Evolutionary conservation across 2,329 filamentous ascomycete species (phyloP).

Genomic region (Biscogniauxia sp.): DNA sequence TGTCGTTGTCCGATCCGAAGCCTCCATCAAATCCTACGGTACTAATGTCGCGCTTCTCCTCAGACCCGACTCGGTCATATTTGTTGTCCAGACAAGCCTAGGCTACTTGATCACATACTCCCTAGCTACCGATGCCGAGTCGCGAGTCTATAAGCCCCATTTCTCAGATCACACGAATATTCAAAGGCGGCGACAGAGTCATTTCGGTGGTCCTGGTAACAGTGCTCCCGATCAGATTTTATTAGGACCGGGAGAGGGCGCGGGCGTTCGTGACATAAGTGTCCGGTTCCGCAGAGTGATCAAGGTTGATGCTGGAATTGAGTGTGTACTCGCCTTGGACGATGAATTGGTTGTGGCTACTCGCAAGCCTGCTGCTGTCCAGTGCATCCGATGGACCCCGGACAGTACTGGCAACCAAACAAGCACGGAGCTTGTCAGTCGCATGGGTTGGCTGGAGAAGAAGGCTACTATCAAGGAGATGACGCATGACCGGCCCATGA

Average conservation of each 20-base stretch:
- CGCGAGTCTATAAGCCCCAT: slow-evolving; percentile 79
- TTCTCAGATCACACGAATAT: slow-evolving; percentile 68
- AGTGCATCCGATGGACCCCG: slow-evolving; percentile 93
- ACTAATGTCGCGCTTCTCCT: slow-evolving; percentile 81
- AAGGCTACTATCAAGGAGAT: slow-evolving; percentile 77
- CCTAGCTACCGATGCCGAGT: slow-evolving; percentile 77
- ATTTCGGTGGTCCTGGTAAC: slow-evolving; percentile 55
- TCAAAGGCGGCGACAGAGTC: slow-evolving; percentile 60
- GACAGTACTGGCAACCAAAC: slow-evolving; percentile 81
- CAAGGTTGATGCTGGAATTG: slow-evolving; percentile 93
- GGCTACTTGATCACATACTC: slow-evolving; percentile 96
- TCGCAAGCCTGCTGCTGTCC: slow-evolving; percentile 85
- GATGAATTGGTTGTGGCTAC: slow-evolving; percentile 93
- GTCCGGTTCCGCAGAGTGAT: slow-evolving; percentile 97
- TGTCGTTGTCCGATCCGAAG: slow-evolving; percentile 75
- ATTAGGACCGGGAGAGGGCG: slow-evolving; percentile 77
- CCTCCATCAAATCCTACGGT: slow-evolving; percentile 80
- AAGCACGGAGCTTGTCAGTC: slow-evolving; percentile 82
- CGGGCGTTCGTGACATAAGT: slow-evolving; percentile 80
- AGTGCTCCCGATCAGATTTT: slow-evolving; percentile 60
- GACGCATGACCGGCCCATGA: slow-evolving; percentile 95
- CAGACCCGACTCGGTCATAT: slow-evolving; percentile 85
- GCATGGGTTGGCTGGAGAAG: slow-evolving; percentile 82
- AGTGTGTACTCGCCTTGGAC: slow-evolving; percentile 81
- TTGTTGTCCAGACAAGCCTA: slow-evolving; percentile 81